These are phyloP conservation scores for Macadamia tetraphylla DNA, from an alignment of 164 flowering plant species.

Conservation along the genomic window DNA sequence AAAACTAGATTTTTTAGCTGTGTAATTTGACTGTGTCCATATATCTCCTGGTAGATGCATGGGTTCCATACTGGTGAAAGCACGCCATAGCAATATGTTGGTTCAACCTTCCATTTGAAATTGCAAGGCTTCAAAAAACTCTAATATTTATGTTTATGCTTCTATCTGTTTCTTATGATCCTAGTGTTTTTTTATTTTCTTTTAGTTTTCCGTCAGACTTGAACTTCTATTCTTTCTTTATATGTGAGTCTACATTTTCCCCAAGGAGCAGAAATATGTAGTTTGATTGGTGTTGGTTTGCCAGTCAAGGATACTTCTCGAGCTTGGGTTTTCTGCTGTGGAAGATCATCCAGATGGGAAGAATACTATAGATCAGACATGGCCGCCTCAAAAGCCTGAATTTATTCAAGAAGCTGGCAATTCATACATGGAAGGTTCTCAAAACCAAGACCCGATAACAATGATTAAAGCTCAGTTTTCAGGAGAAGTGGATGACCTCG, in stretches of 20 bases:
- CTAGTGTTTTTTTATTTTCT: too few relatives aligned
- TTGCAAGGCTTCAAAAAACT: too few relatives aligned
- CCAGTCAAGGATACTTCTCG: slow-evolving; percentile 81
- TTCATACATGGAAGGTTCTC: slow-evolving; percentile 14
- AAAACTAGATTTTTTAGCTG: slow-evolving; percentile 27
- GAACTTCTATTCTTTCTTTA: background rate
- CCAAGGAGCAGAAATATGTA: slow-evolving; percentile 2
- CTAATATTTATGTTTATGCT: too few relatives aligned
- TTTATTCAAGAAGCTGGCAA: slow-evolving; percentile 17
- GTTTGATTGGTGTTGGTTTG: slow-evolving; percentile 13
- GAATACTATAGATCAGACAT: slow-evolving; percentile 11
- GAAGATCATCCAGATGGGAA: slow-evolving; percentile 22
- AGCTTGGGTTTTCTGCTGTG: slow-evolving; percentile 30
- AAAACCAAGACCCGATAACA: slow-evolving; percentile 26
- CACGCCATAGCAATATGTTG: too few relatives aligned
- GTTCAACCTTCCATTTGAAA: too few relatives aligned
- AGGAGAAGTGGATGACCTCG: slow-evolving; percentile 29
- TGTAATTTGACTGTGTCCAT: too few relatives aligned
- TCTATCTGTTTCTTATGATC: too few relatives aligned
- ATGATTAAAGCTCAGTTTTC: slow-evolving; percentile 29
- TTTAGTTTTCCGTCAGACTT: too few relatives aligned
- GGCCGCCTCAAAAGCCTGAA: slow-evolving; percentile 23
- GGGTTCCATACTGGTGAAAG: too few relatives aligned
- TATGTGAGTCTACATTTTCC: background rate
- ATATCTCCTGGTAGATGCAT: too few relatives aligned